phyloP scores from a whole-genome alignment of 164 flowering plant genomes.

The Hamamelis virginiana region DNA sequence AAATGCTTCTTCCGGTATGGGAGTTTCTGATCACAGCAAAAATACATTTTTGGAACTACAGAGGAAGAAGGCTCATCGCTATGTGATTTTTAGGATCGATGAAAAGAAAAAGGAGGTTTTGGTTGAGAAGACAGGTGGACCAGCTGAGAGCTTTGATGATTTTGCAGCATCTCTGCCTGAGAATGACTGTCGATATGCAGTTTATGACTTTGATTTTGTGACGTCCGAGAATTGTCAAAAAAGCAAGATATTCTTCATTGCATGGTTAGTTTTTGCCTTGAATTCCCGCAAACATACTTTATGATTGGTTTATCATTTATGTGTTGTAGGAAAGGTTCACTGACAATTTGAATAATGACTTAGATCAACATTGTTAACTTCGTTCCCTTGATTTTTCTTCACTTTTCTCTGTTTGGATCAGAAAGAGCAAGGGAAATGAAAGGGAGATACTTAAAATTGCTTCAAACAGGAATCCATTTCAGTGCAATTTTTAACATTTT shows the following conservation, averaged over 20 bases:
- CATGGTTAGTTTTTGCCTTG: slow-evolving; percentile 53
- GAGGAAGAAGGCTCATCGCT: slow-evolving; percentile 72
- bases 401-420: too few species aligned
- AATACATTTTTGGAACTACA: slow-evolving; percentile 58
- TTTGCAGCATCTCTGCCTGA: slow-evolving; percentile 75
- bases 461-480: too few species aligned
- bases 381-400: too few species aligned
- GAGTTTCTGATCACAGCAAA: slow-evolving; percentile 70
- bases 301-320: background rate
- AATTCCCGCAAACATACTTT: background rate
- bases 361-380: too few species aligned
- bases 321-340: too few species aligned
- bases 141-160: slow-evolving; percentile 78
- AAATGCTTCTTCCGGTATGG: slow-evolving; percentile 77
- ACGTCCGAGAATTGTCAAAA: slow-evolving; percentile 85
- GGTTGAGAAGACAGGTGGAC: slow-evolving; percentile 81
- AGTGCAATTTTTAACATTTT: too few species aligned
- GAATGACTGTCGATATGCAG: slow-evolving; percentile 83
- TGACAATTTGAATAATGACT: too few species aligned
- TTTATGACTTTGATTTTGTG: slow-evolving; percentile 81
- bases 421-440: too few species aligned
- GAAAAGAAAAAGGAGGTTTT: slow-evolving; percentile 78
- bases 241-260: slow-evolving; percentile 89
- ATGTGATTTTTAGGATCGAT: slow-evolving; percentile 78
- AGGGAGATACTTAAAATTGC: too few species aligned